Conservation (phyloP, 805 yeast genomes). For the Candida orba region DNA sequence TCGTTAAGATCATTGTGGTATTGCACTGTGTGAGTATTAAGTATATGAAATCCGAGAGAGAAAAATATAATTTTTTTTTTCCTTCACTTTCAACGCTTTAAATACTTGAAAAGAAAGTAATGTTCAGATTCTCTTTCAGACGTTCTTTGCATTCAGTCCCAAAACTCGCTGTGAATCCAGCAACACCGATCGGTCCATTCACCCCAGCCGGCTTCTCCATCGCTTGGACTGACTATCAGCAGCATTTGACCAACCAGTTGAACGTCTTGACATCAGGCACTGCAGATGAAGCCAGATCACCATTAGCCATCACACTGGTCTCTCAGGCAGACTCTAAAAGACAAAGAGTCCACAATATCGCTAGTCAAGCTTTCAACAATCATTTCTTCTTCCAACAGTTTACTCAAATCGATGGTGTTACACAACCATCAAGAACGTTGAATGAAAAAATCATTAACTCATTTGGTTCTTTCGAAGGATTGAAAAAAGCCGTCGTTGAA, state of each 20-base stretch:
- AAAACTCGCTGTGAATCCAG: slow-evolving; percentile 29
- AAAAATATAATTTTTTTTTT: not conserved
- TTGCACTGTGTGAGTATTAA: too few relatives aligned
- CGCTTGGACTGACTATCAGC: slow-evolving; percentile 82
- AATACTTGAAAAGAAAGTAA: not conserved
- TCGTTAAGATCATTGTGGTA: not conserved
- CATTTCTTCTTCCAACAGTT: slow-evolving; percentile 78
- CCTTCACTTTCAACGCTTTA: not conserved
- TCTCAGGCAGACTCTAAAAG: slow-evolving; percentile 61
- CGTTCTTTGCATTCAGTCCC: slow-evolving; percentile 59
- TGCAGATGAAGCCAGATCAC: slow-evolving; percentile 65
- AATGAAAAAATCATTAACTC: slow-evolving; percentile 28
- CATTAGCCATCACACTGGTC: slow-evolving; percentile 61
- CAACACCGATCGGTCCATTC: slow-evolving; percentile 42
- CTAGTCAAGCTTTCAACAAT: slow-evolving; percentile 88
- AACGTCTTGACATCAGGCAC: slow-evolving; percentile 69
- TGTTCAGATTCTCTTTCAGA: slow-evolving; percentile 3
- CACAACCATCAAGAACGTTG: slow-evolving; percentile 31
- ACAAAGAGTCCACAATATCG: slow-evolving; percentile 73
- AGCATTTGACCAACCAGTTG: slow-evolving; percentile 50
- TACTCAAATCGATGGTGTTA: slow-evolving; percentile 16
- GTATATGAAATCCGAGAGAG: too few relatives aligned
- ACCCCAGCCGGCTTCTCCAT: slow-evolving; percentile 56
- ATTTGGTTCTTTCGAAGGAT: slow-evolving; percentile 28
- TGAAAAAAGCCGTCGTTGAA: slow-evolving; percentile 10